Evolutionary conservation across 2,329 filamentous ascomycete genomes (phyloP), one percentile per base, ranked within the genome.

Genomic region (Helotiales sp.): DNA sequence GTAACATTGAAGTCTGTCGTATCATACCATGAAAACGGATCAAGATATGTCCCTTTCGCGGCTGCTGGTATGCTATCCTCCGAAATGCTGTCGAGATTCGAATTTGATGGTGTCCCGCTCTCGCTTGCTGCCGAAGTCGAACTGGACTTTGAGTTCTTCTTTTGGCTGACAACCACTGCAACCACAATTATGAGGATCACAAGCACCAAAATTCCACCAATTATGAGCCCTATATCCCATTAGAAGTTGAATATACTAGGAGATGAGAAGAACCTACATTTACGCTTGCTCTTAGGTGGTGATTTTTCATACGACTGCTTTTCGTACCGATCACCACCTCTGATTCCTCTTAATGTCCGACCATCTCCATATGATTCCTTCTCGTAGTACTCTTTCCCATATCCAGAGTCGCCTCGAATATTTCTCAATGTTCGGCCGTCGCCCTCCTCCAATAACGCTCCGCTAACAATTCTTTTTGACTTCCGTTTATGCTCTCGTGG

Each of bases 1-100:
- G 95, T 98, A 60, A 93, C 82, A 71, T 99, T 99, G 78, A 98
- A 96, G 68, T 93, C 91, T 0, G 80, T 82, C 0, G 93, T 97
- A 66, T 96, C 89, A 64, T 89, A 88, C 95, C 95, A 99, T 1
- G 88, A 86, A 72, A 91, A 96, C 0, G 95, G 95, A 69, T 99
- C 93, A 19, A 96, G 79, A 62, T 89, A 87, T 2, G 89, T 90
- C 13, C 86, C 91, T 72, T 84, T 86, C 67, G 85, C 92, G 60
- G 79, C 80, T 56, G 77, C 75, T 58, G 89, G 89, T 65, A 70
- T 59, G 67, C 63, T 62, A 5, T 68, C 69, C 51, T 79, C 76
- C 52, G 81, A 79, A 54, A 85, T 76, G 24, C 78, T 78, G 60
- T 78, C 73, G 3, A 90, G 73, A 55, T 77, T 79, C 17, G 76